A percentile compares a stretch with the other conserved stretches of the same genome.
These are phyloP conservation scores for Beauveria australis DNA, from an alignment of 2,329 filamentous ascomycete genomes.

Conservation along the genomic window DNA sequence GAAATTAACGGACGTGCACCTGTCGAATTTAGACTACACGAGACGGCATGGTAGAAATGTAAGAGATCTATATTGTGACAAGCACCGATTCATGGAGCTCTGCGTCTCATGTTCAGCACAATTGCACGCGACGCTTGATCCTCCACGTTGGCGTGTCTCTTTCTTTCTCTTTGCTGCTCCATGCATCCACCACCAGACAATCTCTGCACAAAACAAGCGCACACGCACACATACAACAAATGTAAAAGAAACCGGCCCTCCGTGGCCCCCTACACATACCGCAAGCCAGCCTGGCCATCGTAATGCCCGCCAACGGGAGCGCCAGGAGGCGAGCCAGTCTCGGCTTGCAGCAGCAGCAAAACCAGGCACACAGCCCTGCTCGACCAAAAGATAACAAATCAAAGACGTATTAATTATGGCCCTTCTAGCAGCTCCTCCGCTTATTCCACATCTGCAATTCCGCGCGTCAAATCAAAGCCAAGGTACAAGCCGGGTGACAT, in stretches of 20 bases:
- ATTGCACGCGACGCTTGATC: not conserved
- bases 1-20: not conserved
- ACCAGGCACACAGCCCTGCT: not conserved
- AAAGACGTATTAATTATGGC: constrained; percentile 12
- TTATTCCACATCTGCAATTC: constrained; percentile 7
- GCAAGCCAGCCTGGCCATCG: not conserved
- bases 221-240: not conserved
- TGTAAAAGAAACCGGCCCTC: constrained; percentile 6
- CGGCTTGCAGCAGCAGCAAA: constrained; percentile 3
- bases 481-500: constrained; percentile 29
- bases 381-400: constrained; percentile 8
- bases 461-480: constrained; percentile 14
- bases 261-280: constrained; percentile 2
- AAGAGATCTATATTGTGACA: constrained; percentile 10
- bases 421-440: constrained; percentile 9
- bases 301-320: not conserved
- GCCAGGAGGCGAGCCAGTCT: not conserved
- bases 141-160: not conserved
- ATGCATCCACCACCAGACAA: constrained; percentile 3
- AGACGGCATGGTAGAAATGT: constrained; percentile 1
- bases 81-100: not conserved
- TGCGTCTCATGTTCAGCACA: not conserved
- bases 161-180: constrained; percentile 6
- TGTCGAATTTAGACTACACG: not conserved
- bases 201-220: not conserved